Evolutionary conservation across 163 green algal species (phyloP), one percentile per base, ranked within the genome.

Genomic region (Chlamydomonas reinhardtii): DNA sequence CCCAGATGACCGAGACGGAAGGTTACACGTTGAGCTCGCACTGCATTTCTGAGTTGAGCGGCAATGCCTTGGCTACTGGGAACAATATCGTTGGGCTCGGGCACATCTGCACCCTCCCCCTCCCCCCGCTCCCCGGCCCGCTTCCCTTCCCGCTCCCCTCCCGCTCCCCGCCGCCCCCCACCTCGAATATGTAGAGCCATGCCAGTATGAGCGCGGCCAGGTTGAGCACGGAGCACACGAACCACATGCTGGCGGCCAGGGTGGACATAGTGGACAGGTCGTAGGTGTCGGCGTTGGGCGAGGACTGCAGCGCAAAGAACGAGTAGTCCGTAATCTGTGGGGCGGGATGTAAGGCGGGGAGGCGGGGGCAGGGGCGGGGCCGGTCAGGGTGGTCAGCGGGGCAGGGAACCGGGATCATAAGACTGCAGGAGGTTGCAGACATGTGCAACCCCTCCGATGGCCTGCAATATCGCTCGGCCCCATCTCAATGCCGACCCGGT

Each of bases 101-200:
- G n/a, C n/a, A n/a, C n/a, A 54, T 11, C 43, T 16, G 43, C 43
- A 54, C 11, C 43, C 43, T 54, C 48, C 1, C 9, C 48, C 48
- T 1, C 48, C 5, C 9, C 48, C 48, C 48, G 11, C 17, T 56
- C n/a, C n/a, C 8, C 43, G 43, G 43, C 43, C 25, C 69, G 17
- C 34, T 16, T 15, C 29, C 69, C 69, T n/a, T 16, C 34, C 2
- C 69, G 4, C 25, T 31, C 69, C 32, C 25, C 43, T 2, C 43
- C 16, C 48, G 12, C 6, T 22, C 39, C 24, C 27, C 86, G 66
- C 35, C 5, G 35, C 34, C 35, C 34, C 35, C 0, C 66, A 92
- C 89, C 32, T 92, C 89, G 74, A 92, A 92, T 0, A 89, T 77
- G 77, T 91, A 92, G 4, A 92, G 72, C 82, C 86, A 88, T 19